Base-by-base conservation (phyloP, 768 basidiomycete genomes). In the Hygrophorus pudorinus region DNA sequence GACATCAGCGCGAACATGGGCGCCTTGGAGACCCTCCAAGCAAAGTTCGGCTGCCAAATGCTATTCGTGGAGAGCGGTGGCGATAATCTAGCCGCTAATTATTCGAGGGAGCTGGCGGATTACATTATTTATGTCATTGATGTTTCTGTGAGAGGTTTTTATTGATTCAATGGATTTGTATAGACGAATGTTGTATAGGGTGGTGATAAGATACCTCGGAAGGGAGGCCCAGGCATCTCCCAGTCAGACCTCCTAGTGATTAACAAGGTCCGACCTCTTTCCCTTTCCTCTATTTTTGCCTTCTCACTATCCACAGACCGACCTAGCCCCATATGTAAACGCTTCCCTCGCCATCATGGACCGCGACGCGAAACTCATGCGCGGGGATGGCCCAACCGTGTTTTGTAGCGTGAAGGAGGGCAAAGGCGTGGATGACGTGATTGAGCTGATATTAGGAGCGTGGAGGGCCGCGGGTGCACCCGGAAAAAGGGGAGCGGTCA, bases 1-100 rank as follows among this genome's bases (percentile, higher is more conserved):
- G 94, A 99, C 57, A 96, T 99, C 58, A 89, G 85, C 37, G 94
- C 94, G 38, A 99, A 99, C 60, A 78, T 97, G 75, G 88, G 89
- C 39, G 94, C 94, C 4, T 71, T 99, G 38, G 94, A 99, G 60
- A 86, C 85, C 8, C 73, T 99, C 12, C 94, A 97, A 60, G 87
- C 85, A 11, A 85, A 89, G 58, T 99, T 79, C 59, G 77, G 67
- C 17, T 93, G 90, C 52, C 90, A 99, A 57, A 56, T 98, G 47
- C 75, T 99, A 37, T 81, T 98, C 47, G 92, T 98, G 4, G 94
- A 98, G 63, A 90, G 87, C 51, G 94, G 94, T 29, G 94, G 94
- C 7, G 94, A 98, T 59, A 98, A 98, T 57, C 71, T 98, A 7
- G 93, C 94, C 29, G 93, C 94, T 3, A 97, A 97, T 65, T 98